Evolutionary conservation across 2,329 filamentous ascomycete species (phyloP).

Genomic region (Fusarium paranaense): DNA sequence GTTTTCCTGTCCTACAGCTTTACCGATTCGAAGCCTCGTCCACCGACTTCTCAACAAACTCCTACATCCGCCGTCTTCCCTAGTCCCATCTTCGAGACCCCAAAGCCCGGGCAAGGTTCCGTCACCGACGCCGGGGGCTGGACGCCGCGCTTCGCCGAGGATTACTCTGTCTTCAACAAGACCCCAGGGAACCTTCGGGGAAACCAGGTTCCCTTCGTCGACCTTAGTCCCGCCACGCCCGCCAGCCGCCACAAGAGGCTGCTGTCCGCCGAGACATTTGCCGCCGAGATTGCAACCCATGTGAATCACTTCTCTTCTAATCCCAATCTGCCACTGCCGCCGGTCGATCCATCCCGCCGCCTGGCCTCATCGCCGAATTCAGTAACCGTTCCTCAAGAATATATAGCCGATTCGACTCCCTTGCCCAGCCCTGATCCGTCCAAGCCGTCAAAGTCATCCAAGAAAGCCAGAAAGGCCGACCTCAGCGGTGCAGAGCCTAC

Average conservation of each 20-base stretch:
- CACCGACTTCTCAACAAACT: conserved; percentile 69
- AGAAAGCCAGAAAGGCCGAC: conserved; percentile 59
- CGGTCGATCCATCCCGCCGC: conserved; percentile 69
- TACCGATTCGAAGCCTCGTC: conserved; percentile 72
- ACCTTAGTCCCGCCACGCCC: conserved; percentile 55
- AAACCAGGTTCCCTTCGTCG: conserved; percentile 58
- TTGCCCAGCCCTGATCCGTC: conserved; percentile 45
- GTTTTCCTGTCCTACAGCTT: conserved; percentile 59
- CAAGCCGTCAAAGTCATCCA: conserved; percentile 49
- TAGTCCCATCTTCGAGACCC: conserved; percentile 69
- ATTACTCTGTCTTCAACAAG: conserved; percentile 74
- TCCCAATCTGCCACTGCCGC: conserved; percentile 65
- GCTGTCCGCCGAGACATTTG: conserved; percentile 63
- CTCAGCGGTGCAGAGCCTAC: conserved; percentile 51
- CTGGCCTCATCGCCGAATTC: conserved; percentile 68
- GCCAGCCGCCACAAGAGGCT: conserved; percentile 60
- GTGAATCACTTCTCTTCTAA: conserved; percentile 69
- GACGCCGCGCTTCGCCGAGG: conserved; percentile 73
- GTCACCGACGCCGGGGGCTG: conserved; percentile 64
- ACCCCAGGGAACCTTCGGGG: conserved; percentile 69
- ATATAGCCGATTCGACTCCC: conserved; percentile 44
- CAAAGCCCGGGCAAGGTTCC: conserved; percentile 59
- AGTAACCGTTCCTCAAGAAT: conserved; percentile 48
- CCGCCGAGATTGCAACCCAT: conserved; percentile 69
- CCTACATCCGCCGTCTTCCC: conserved; percentile 65